Evolutionary conservation across 2,329 filamentous ascomycete species (phyloP).

Genomic region (Beauveria caledonica): DNA sequence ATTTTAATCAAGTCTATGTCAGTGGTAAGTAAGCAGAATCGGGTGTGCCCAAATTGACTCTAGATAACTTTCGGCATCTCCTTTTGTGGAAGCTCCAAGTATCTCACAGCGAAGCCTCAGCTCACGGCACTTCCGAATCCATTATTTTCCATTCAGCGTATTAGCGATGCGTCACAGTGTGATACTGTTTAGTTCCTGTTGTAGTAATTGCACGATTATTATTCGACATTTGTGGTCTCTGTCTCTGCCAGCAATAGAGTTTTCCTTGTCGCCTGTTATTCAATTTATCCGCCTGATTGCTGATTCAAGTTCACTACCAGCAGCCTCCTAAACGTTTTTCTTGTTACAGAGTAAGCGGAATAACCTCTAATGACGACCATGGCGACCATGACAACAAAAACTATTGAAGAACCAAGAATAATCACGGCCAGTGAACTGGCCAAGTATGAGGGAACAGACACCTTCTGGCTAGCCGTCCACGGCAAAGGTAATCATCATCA

Average conservation of each 20-base stretch:
- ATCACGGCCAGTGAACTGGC: neutral
- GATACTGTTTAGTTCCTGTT: neutral
- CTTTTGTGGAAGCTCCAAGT: neutral
- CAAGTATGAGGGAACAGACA: neutral
- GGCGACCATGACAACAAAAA: neutral
- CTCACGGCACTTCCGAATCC: neutral
- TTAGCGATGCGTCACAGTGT: neutral
- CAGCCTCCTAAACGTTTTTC: neutral
- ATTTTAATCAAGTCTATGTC: neutral
- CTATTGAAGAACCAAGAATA: neutral
- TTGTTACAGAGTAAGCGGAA: neutral
- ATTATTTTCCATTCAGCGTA: neutral
- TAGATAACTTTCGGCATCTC: neutral
- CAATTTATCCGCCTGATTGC: neutral
- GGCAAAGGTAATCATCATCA: neutral
- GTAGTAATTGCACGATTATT: neutral
- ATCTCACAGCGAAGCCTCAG: neutral
- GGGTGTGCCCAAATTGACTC: neutral
- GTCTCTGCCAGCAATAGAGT: neutral
- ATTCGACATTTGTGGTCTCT: neutral
- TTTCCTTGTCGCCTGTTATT: neutral
- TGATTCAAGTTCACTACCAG: neutral
- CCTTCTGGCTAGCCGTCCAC: neutral
- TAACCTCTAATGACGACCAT: neutral
- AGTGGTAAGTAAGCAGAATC: neutral